phyloP scores from a whole-genome alignment of 345 rosid species.

The Eucalyptus pauciflora region DNA sequence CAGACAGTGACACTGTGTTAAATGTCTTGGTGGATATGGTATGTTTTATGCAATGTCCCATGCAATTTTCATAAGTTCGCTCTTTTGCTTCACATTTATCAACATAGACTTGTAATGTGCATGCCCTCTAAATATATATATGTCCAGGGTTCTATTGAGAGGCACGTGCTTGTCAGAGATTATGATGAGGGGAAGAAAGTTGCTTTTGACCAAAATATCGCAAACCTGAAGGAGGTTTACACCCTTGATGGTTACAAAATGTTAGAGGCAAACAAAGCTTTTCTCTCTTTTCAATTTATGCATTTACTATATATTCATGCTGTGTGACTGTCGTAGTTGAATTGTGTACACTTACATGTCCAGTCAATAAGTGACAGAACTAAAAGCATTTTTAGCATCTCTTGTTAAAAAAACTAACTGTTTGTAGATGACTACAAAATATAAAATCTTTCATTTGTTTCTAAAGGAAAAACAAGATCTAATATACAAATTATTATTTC shows the following conservation, averaged over 20 bases:
- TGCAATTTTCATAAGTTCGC: neutral
- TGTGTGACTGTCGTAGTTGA: neutral
- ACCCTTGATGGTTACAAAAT: slow-evolving; percentile 82
- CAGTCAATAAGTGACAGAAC: neutral
- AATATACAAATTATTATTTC: neutral
- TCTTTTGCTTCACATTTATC: neutral
- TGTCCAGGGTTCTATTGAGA: slow-evolving; percentile 67
- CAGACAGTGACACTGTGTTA: slow-evolving; percentile 66
- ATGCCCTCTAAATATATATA: neutral
- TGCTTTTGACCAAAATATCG: slow-evolving; percentile 71
- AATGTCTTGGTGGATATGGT: slow-evolving; percentile 96
- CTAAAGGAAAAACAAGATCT: neutral
- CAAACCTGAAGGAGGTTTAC: slow-evolving; percentile 73
- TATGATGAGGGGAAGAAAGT: slow-evolving; percentile 69
- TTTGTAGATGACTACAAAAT: neutral
- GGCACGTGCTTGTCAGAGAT: slow-evolving; percentile 88
- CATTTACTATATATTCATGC: neutral
- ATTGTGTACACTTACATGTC: neutral
- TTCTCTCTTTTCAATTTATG: neutral
- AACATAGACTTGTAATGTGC: neutral
- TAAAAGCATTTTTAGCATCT: neutral
- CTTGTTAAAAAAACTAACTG: neutral
- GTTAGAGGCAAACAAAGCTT: slow-evolving; percentile 23
- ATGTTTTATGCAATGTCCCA: neutral
- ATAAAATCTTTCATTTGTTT: neutral